A percentile compares a stretch with the other conserved stretches of the same genome.
Conservation (phyloP, 2,329 filamentous ascomycete genomes). For the Nemania sp. region DNA sequence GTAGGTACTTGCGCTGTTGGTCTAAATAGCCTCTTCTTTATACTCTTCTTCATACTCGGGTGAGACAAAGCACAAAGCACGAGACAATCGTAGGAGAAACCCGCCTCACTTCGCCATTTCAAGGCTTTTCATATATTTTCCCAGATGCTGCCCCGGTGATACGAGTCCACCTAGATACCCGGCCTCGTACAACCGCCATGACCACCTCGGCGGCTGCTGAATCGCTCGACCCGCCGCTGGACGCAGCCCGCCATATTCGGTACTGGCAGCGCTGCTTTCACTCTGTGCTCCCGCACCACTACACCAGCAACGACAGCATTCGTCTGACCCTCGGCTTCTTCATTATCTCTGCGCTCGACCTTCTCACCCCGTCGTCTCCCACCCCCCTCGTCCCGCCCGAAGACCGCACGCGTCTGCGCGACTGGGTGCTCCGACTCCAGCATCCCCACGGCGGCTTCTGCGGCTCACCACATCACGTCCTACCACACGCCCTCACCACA, state of each 20-base stretch:
- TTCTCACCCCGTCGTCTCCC: conserved; percentile 74
- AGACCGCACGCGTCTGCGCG: conserved; percentile 62
- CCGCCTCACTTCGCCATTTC: too few relatives aligned
- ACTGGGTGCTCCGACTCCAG: conserved; percentile 89
- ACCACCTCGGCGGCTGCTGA: conserved; percentile 2
- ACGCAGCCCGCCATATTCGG: conserved; percentile 79
- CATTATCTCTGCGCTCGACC: conserved; percentile 84
- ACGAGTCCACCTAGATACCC: background rate
- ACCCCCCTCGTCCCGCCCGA: conserved; percentile 62
- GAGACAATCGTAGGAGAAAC: background rate
- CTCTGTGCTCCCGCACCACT: conserved; percentile 81
- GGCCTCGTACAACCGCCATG: conserved; percentile 2
- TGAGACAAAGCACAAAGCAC: background rate
- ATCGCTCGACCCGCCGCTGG: conserved; percentile 53
- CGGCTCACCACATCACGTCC: conserved; percentile 78
- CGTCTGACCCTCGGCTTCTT: conserved; percentile 93
- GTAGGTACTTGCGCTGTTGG: too few relatives aligned
- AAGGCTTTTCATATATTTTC: background rate
- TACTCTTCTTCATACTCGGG: too few relatives aligned
- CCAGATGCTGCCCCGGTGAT: conserved; percentile 15
- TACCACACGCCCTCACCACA: conserved; percentile 52
- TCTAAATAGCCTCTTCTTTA: too few relatives aligned
- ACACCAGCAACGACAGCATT: conserved; percentile 89
- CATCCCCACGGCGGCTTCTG: conserved; percentile 89
- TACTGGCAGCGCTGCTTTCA: conserved; percentile 94